phyloP scores from a whole-genome alignment of 2,329 filamentous ascomycete genomes.

The Penicillium sp. region DNA sequence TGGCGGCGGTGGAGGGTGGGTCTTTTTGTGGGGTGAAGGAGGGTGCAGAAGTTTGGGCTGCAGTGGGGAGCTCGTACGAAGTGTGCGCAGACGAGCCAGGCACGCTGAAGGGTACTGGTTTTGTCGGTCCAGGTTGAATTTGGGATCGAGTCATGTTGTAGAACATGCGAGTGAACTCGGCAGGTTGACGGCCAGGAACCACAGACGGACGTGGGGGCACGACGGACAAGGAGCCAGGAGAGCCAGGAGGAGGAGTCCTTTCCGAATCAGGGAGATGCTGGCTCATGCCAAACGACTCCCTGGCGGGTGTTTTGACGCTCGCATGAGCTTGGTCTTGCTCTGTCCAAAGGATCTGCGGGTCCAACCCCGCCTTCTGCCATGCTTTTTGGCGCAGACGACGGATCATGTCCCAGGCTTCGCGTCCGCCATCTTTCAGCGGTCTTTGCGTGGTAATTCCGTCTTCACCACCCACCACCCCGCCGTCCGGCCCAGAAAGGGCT shows the following conservation, averaged over 20 bases:
- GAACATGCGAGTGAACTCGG: conserved; percentile 32
- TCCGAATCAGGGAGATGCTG: conserved; percentile 10
- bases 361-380: conserved; percentile 45
- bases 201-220: conserved; percentile 1
- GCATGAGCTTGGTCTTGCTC: conserved; percentile 41
- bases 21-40: conserved; percentile 12
- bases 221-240: conserved; percentile 3
- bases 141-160: conserved; percentile 33
- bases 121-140: conserved; percentile 17
- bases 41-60: conserved; percentile 7
- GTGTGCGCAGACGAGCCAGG: conserved; percentile 22
- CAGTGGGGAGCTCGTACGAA: conserved; percentile 17
- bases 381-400: conserved; percentile 42
- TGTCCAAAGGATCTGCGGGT: conserved; percentile 44
- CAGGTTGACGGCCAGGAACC: conserved; percentile 14
- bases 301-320: conserved; percentile 23
- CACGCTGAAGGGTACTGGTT: conserved; percentile 8
- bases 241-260: conserved; percentile 3
- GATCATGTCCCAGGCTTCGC: conserved; percentile 46
- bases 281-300: conserved; percentile 10
- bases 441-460: conserved; percentile 40
- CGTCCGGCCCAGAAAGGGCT: conserved; percentile 40
- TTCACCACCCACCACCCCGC: conserved; percentile 42
- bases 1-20: conserved; percentile 7
- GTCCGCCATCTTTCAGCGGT: conserved; percentile 43